Evolutionary conservation across 75 land plant species (phyloP), one percentile per base, ranked within the genome.

Genomic region (Cryptomeria japonica): DNA sequence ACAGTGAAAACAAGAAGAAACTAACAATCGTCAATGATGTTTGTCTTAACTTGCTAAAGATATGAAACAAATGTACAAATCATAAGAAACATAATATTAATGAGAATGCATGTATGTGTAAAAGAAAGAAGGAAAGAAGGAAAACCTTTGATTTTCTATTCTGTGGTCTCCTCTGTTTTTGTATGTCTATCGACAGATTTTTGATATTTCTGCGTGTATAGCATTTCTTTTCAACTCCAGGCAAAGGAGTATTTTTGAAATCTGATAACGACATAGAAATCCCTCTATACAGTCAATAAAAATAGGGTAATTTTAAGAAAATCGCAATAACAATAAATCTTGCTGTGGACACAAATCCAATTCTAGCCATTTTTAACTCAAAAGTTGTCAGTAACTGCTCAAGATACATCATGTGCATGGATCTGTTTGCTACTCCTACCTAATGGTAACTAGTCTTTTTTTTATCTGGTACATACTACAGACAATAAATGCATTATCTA

Each of bases 61-160:
- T 44, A 25, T 80, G 4, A 25, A n/a, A 44, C 11, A 80, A 44
- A 41, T 3, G 47, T 28, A 80, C n/a, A 16, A 10, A 42, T 44
- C 42, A 42, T 42, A n/a, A 80, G 12, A 28, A 80, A 80, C 11
- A 80, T n/a, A 80, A 42, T 44, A 47, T 9, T 0, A 44, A 80
- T 25, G 31, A 44, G 14, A 42, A 22, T 3, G 31, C 25, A 78
- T 38, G 2, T 15, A 2, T 41, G 37, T 14, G 36, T 5, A 22
- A 78, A 78, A 41, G 80, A 78, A 25, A 5, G 25, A 80, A 80
- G 47, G n/a, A 80, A 44, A 34, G 77, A 16, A 44, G 47, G 14
- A n/a, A 9, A 80, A 80, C 84, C 51, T 80, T 80, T 80, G 47
- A 80, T 80, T 44, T 80, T 25, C 84, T 80, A 47, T 44, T 80